A percentile compares a stretch with the other conserved stretches of the same genome.
Conservation (phyloP, 2,329 filamentous ascomycete genomes). For the Alternaria brassicicola region DNA sequence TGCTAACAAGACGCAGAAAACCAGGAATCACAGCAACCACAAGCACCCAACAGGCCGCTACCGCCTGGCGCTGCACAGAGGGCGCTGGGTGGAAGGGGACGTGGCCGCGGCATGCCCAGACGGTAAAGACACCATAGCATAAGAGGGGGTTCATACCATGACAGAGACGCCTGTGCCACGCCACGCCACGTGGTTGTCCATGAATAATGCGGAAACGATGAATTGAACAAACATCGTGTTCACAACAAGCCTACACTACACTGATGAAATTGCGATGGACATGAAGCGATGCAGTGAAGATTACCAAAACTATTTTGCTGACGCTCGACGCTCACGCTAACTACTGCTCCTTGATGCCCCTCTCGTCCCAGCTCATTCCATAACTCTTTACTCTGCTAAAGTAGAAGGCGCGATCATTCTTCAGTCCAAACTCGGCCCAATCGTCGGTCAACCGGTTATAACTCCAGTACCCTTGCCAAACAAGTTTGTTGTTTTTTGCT, state of each 20-base stretch:
- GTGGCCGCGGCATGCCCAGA: conserved; percentile 75
- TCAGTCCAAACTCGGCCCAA: conserved; percentile 78
- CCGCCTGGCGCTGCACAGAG: conserved; percentile 77
- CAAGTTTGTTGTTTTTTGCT: conserved; percentile 81
- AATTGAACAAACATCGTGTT: neutral
- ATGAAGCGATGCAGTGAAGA: neutral
- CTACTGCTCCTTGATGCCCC: conserved; percentile 15
- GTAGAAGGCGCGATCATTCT: conserved; percentile 66
- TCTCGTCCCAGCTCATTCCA: conserved; percentile 50
- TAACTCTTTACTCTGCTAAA: conserved; percentile 68
- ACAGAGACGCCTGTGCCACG: conserved; percentile 21
- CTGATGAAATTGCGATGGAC: neutral
- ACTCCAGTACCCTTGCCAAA: conserved; percentile 89
- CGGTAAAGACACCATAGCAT: conserved; percentile 57
- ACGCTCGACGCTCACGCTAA: neutral
- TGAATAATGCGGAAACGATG: conserved; percentile 39
- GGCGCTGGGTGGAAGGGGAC: conserved; percentile 79
- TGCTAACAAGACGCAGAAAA: conserved; percentile 63
- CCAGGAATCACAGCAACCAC: conserved; percentile 85
- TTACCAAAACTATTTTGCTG: neutral
- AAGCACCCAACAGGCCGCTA: conserved; percentile 74
- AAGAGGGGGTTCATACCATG: conserved; percentile 30
- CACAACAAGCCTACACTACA: neutral
- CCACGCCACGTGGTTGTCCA: conserved; percentile 35
- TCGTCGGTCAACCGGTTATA: conserved; percentile 90